A percentile compares a stretch with the other conserved stretches of the same genome.
Evolutionary conservation across 352 stramenopile genomes (phyloP).

Genomic region (Phytophthora cactorum): DNA sequence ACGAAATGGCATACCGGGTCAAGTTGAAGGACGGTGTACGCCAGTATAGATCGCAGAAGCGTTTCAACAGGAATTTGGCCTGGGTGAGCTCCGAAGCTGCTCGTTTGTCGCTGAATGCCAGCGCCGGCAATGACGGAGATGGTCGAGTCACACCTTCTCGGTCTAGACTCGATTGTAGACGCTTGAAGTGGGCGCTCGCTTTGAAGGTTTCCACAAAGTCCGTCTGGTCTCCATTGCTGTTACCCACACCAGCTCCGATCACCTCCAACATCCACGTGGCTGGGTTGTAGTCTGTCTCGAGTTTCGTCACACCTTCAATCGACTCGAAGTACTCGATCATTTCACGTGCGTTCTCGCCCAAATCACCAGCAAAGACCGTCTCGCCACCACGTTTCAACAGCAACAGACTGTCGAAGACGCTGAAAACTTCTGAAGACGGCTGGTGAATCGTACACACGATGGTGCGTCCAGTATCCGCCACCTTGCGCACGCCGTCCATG

Average conservation of each 20-base stretch:
- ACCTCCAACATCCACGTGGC: slow-evolving; percentile 45
- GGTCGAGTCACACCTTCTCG: neutral
- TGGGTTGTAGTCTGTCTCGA: slow-evolving; percentile 82
- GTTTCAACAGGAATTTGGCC: neutral
- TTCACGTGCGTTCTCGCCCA: slow-evolving; percentile 46
- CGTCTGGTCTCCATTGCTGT: slow-evolving; percentile 31
- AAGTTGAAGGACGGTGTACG: neutral
- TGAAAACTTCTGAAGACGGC: slow-evolving; percentile 87
- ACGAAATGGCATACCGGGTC: neutral
- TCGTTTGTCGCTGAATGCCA: slow-evolving; percentile 1
- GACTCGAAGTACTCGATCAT: slow-evolving; percentile 38
- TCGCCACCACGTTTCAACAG: slow-evolving; percentile 41
- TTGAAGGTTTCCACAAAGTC: slow-evolving; percentile 7
- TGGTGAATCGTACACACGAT: slow-evolving; percentile 95
- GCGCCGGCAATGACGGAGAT: neutral
- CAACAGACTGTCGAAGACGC: slow-evolving; percentile 32
- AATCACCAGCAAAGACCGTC: slow-evolving; percentile 59
- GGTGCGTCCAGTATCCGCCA: slow-evolving; percentile 73
- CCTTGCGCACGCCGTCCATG: slow-evolving; percentile 87
- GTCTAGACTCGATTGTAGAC: neutral
- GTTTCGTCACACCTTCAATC: slow-evolving; percentile 40
- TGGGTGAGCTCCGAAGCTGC: neutral
- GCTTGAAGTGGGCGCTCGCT: neutral
- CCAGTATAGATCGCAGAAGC: neutral
- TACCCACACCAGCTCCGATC: slow-evolving; percentile 53